Conservation (phyloP, 2,329 filamentous ascomycete species). For the Ophiosphaerella korrae region DNA sequence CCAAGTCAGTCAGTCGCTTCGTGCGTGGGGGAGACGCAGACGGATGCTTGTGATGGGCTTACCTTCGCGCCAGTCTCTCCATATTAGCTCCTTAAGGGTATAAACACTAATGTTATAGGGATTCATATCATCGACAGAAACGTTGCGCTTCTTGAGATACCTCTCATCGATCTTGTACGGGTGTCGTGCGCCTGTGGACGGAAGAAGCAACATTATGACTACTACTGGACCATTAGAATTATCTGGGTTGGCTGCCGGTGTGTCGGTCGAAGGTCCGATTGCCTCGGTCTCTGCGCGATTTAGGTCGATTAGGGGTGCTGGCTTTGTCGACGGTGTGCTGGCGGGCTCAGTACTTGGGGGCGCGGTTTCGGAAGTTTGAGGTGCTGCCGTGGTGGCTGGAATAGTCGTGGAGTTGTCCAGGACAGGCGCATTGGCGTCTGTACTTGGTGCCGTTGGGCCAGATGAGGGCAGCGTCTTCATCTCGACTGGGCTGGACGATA, state of each 20-base stretch:
- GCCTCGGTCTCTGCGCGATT: constrained; percentile 51
- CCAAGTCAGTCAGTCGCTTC: constrained; percentile 25
- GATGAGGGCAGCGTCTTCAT: constrained; percentile 39
- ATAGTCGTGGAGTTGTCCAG: constrained; percentile 22
- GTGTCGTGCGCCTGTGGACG: constrained; percentile 75
- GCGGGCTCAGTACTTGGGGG: constrained; percentile 16
- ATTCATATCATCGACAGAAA: constrained; percentile 75
- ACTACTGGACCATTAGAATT: constrained; percentile 55
- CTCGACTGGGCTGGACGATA: constrained; percentile 40
- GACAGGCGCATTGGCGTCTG: constrained; percentile 17
- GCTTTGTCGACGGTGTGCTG: constrained; percentile 25
- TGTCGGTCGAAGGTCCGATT: constrained; percentile 55
- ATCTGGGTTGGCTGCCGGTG: constrained; percentile 47
- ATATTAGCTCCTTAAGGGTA: constrained; percentile 90
- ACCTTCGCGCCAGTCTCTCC: constrained; percentile 87
- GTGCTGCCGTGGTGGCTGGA: constrained; percentile 13
- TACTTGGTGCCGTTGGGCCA: constrained; percentile 17
- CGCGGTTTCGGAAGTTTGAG: constrained; percentile 16
- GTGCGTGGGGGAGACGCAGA: background rate
- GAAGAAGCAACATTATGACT: constrained; percentile 82
- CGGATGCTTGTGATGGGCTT: constrained; percentile 21
- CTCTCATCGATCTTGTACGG: constrained; percentile 88
- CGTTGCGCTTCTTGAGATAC: constrained; percentile 80
- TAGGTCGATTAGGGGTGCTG: constrained; percentile 33
- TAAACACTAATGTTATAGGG: constrained; percentile 92